phyloP scores from a whole-genome alignment of 805 yeast species.

The Pichia thaimueangensis region DNA sequence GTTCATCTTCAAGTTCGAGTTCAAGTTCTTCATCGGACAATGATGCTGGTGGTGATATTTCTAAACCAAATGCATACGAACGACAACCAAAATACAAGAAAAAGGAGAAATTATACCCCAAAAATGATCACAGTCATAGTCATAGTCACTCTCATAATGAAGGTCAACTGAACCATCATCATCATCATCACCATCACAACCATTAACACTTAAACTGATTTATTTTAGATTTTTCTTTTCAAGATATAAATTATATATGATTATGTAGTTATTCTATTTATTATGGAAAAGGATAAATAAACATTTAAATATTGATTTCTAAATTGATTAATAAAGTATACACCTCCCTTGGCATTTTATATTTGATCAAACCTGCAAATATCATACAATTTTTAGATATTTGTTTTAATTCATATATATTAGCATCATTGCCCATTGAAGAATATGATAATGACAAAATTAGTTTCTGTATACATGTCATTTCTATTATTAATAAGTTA shows the following conservation, averaged over 20 bases:
- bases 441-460: conserved; percentile 22
- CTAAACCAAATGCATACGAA: conserved; percentile 75
- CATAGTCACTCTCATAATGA: conserved; percentile 9
- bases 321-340: conserved; percentile 62
- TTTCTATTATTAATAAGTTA: conserved; percentile 66
- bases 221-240: too few relatives aligned
- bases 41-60: not conserved
- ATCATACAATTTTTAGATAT: conserved; percentile 86
- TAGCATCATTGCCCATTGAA: conserved; percentile 33
- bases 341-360: conserved; percentile 83
- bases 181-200: conserved; percentile 1
- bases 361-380: conserved; percentile 91
- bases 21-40: conserved; percentile 15
- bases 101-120: conserved; percentile 12
- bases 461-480: conserved; percentile 64
- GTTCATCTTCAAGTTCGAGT: not conserved
- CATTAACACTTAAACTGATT: too few relatives aligned
- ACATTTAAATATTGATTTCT: conserved; percentile 38
- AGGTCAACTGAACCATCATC: conserved; percentile 11
- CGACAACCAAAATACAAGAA: conserved; percentile 62
- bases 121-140: conserved; percentile 11
- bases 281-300: too few relatives aligned
- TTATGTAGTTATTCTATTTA: not conserved
- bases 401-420: conserved; percentile 46
- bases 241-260: not conserved